Base-by-base conservation (phyloP, 2,329 filamentous ascomycete species). In the Diaporthe citri region DNA sequence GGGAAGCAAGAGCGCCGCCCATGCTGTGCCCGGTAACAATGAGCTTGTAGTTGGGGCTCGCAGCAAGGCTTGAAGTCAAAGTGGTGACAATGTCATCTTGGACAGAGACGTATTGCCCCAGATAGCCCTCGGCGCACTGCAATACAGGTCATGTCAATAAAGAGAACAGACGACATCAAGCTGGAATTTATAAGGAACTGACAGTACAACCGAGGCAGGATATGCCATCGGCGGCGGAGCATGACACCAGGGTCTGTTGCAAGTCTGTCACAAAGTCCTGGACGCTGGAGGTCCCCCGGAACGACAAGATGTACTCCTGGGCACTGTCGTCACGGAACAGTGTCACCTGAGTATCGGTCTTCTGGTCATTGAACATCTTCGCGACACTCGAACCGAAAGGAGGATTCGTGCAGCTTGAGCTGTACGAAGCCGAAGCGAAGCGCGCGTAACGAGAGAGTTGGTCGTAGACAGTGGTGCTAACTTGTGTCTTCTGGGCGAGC, bases 21-120 rank as follows among this genome's bases (percentile, higher is more conserved):
- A 89, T 83, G 43, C 83, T 86, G 76, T 89, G 87, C 6, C 88
- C 88, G 0, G 86, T 86, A 10, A 82, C 77, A 0, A 85, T 77
- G 71, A 87, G 66, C 69, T 80, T 80, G 79, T 82, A 86, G 55
- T 73, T 2, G 83, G 85, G 36, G 7, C 25, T 36, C 5, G 36
- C 20, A 31, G 74, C 62, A 10, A 74, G 73, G 25, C 15, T 28
- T 6, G 43, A 48, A 7, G 31, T 46, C 48, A 69, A 41, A 41
- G 64, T 69, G 4, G 46, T 69, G 64, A 31, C 46, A 15, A 75
- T 69, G 4, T 43, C 43, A 22, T 73, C 57, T 15, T 62, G 59
- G n/a, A 75, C 41, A 13, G 69, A 34, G 22, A 72, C 39, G 15
- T 67, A 75, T 62, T 66, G 57, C 2, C 41, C 51, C 12, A 73